These are phyloP conservation scores for Penicillium cinerascens DNA, from an alignment of 495 filamentous ascomycete genomes.

Conservation along the genomic window DNA sequence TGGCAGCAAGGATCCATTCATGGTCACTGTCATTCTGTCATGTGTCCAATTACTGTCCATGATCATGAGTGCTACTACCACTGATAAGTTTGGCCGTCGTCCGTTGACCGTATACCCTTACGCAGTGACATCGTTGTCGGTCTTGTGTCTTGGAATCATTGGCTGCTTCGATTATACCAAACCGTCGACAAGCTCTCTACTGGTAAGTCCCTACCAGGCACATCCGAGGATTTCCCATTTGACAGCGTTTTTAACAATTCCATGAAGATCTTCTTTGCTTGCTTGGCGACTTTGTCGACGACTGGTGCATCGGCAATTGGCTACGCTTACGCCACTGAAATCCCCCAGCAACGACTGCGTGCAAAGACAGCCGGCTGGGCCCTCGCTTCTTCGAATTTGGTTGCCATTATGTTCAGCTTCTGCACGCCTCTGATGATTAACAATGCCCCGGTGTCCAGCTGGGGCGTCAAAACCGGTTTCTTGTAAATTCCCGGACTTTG, in stretches of 20 bases:
- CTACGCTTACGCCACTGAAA: conserved; percentile 40
- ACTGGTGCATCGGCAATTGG: conserved; percentile 41
- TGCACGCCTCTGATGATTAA: conserved; percentile 44
- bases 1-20: conserved; percentile 38
- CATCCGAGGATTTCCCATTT: no score
- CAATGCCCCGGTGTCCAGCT: conserved; percentile 18
- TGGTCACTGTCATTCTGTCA: conserved; percentile 39
- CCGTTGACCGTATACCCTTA: conserved; percentile 39
- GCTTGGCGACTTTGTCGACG: conserved; percentile 36
- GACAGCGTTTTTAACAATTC: neutral
- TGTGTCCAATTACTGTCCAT: conserved; percentile 40
- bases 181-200: conserved; percentile 28
- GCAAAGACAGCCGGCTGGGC: conserved; percentile 38
- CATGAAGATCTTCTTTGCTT: conserved; percentile 32
- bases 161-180: conserved; percentile 40
- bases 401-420: conserved; percentile 44
- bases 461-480: conserved; percentile 43
- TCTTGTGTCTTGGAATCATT: conserved; percentile 37
- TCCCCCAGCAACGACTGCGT: conserved; percentile 38
- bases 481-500: conserved; percentile 20
- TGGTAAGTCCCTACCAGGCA: conserved; percentile 9
- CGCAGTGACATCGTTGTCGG: conserved; percentile 32
- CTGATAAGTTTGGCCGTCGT: conserved; percentile 37
- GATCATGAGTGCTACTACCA: conserved; percentile 26
- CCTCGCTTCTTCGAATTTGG: conserved; percentile 33